Base-by-base conservation (phyloP, 371 early-diverging fungal species). In the Syncephalastrum monosporum region DNA sequence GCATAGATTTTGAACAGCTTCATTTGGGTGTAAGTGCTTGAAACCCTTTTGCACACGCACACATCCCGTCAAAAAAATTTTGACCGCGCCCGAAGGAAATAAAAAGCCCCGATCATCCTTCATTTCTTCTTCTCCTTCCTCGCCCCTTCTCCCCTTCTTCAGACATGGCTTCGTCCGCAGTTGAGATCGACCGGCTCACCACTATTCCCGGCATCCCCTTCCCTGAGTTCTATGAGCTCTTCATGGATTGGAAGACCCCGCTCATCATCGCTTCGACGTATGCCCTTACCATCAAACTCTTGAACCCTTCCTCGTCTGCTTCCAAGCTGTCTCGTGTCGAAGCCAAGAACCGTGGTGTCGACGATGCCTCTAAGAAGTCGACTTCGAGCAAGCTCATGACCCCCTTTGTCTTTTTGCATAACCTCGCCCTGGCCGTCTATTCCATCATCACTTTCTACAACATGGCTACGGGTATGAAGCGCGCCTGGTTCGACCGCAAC, bases 211-310 rank as follows among this genome's bases (percentile, higher is more conserved):
- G 80, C 44, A 74, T 87, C 44, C 87, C 83, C 4, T 85, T 77
- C 59, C 80, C 84, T 29, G 71, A 85, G 64, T 80, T 74, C 68
- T 87, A 85, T 69, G 82, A 83, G 55, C 65, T 84, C 63, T 72
- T 86, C 49, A 87, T 89, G 89, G 75, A 88, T 71, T 89, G 88
- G 90, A 86, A 83, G 66, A 82, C 84, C 15, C 90, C 91, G 10
- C 16, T 89, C 53, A 74, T 74, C 23, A 66, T 66, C 47, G 89
- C 88, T n/a, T 63, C 77, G 7, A 61, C 77, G 8, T 91, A 66
- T 58, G 58, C 66, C 25, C 25, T 58, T 19, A 55, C 51, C 45
- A 56, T 66, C 38, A 61, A 66, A 50, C 59, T 82, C 12, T 75
- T 83, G 53, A 91, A 89, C 68, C 89, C 88, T 55, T 77, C 80